A percentile compares a stretch with the other conserved stretches of the same genome.
These are phyloP conservation scores for Phytophthora syringae DNA, from an alignment of 352 stramenopile species.

Conservation along the genomic window DNA sequence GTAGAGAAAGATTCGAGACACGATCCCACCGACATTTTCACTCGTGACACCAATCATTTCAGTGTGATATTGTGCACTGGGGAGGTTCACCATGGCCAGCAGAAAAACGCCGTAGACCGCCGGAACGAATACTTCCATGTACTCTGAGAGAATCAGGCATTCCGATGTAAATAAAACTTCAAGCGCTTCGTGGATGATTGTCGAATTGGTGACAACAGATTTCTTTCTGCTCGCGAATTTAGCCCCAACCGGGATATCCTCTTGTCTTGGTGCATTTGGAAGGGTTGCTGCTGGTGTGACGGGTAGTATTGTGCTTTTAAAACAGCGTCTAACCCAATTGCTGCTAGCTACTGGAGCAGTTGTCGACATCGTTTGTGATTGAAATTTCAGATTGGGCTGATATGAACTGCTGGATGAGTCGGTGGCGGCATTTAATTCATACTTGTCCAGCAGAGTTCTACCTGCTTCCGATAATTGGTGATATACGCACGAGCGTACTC, in stretches of 20 bases:
- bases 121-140: slow-evolving; percentile 45
- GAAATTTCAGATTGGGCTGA: slow-evolving; percentile 4
- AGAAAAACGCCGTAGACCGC: slow-evolving; percentile 35
- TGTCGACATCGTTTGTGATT: background rate
- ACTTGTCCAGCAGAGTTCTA: background rate
- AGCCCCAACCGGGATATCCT: background rate
- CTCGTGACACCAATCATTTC: slow-evolving; percentile 24
- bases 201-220: slow-evolving; percentile 5
- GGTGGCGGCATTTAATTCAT: background rate
- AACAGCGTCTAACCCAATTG: background rate
- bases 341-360: background rate
- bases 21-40: background rate
- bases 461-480: slow-evolving; percentile 11
- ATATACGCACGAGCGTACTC: slow-evolving; percentile 18
- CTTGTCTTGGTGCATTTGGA: background rate
- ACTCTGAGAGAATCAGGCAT: slow-evolving; percentile 47
- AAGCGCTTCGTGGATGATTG: slow-evolving; percentile 25
- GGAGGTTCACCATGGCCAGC: slow-evolving; percentile 22
- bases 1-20: slow-evolving; percentile 33
- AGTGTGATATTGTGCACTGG: slow-evolving; percentile 40
- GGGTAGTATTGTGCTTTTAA: background rate
- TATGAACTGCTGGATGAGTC: background rate
- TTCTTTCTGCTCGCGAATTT: slow-evolving; percentile 1
- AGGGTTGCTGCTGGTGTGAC: background rate
- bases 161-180: slow-evolving; percentile 43